Evolutionary conservation across 116 monocot species (phyloP).

Genomic region (Dioscorea cayenensis): DNA sequence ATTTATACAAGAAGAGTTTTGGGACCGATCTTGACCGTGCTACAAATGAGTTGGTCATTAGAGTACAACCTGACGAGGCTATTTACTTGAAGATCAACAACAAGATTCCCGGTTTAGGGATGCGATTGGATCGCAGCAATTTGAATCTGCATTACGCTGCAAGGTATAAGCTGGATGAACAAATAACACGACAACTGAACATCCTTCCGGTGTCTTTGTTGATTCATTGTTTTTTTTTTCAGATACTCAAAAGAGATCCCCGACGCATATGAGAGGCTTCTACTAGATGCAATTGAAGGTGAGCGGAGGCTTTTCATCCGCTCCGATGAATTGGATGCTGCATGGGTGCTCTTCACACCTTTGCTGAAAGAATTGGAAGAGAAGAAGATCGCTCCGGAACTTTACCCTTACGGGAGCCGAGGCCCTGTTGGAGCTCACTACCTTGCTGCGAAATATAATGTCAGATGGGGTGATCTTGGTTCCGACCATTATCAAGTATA

Average conservation of each 20-base stretch:
- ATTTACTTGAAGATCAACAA: constrained; percentile 95
- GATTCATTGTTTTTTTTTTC: neutral
- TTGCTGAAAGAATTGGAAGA: constrained; percentile 60
- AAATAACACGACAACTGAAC: too few species aligned
- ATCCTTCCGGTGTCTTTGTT: neutral
- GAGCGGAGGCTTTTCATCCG: constrained; percentile 65
- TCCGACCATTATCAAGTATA: constrained; percentile 28
- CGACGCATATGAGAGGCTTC: constrained; percentile 66
- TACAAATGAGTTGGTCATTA: constrained; percentile 90
- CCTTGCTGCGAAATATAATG: constrained; percentile 55
- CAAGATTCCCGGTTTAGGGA: constrained; percentile 85
- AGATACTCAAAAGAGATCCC: constrained; percentile 73
- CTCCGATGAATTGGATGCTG: constrained; percentile 61
- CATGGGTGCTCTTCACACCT: constrained; percentile 68
- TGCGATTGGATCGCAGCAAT: constrained; percentile 83
- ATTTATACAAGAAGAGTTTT: constrained; percentile 76
- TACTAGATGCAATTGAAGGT: constrained; percentile 69
- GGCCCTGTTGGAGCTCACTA: constrained; percentile 67
- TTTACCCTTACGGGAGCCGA: constrained; percentile 72
- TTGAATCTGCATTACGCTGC: constrained; percentile 95
- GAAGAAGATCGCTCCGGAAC: constrained; percentile 54
- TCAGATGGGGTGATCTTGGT: constrained; percentile 61
- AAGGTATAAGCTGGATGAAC: constrained; percentile 33
- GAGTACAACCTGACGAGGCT: constrained; percentile 95
- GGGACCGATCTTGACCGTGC: constrained; percentile 83